These are phyloP conservation scores for Cercospora citrullina DNA, from an alignment of 2,329 filamentous ascomycete genomes.

Conservation along the genomic window DNA sequence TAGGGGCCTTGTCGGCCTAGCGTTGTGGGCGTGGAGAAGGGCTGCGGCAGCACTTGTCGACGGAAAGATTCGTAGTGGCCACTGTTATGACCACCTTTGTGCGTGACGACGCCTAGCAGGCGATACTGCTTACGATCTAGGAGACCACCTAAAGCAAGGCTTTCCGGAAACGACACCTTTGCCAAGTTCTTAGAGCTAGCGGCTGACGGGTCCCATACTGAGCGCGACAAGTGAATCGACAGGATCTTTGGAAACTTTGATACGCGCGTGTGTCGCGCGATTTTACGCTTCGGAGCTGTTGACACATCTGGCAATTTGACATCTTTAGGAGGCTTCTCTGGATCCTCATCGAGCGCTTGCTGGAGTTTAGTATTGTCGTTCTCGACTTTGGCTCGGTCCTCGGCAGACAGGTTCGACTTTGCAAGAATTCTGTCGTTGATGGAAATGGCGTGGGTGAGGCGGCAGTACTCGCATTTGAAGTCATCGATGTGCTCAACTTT, in stretches of 20 bases:
- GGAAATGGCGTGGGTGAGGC: constrained; percentile 75
- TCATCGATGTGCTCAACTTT: constrained; percentile 96
- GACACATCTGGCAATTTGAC: constrained; percentile 73
- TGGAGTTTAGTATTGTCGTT: constrained; percentile 66
- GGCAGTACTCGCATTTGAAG: constrained; percentile 92
- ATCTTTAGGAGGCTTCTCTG: constrained; percentile 71
- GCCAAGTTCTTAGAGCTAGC: constrained; percentile 89
- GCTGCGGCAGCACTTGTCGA: constrained; percentile 74
- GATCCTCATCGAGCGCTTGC: constrained; percentile 72
- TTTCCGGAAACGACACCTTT: constrained; percentile 89
- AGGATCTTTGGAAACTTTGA: constrained; percentile 85
- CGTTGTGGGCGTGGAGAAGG: constrained; percentile 78
- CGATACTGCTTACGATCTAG: constrained; percentile 77
- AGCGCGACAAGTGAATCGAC: constrained; percentile 87
- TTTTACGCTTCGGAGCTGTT: constrained; percentile 75
- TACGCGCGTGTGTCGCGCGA: constrained; percentile 84
- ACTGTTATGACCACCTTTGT: constrained; percentile 93
- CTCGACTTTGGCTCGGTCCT: constrained; percentile 47
- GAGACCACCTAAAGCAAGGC: constrained; percentile 77
- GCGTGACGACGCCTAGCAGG: constrained; percentile 82
- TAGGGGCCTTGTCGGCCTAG: constrained; percentile 76
- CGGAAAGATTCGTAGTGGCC: constrained; percentile 97
- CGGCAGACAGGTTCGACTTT: constrained; percentile 53
- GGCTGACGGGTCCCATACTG: constrained; percentile 74
- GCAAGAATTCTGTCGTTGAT: constrained; percentile 61